Percentiles rank a stretch among this genome's conserved stretches.
Conservation (phyloP, 345 rosid genomes). For the Eucalyptus curtisii region DNA sequence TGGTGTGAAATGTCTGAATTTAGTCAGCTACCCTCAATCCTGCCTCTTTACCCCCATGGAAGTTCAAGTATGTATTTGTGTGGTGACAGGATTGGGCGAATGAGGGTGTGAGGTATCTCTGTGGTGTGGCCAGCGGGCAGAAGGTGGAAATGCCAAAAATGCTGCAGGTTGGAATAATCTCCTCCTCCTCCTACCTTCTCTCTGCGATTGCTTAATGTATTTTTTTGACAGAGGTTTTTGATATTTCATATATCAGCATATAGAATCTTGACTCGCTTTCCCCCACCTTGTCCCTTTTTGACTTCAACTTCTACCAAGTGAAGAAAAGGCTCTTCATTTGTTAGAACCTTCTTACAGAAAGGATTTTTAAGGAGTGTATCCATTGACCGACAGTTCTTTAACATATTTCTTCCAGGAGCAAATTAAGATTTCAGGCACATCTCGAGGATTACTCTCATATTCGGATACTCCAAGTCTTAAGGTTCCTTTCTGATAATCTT, state of each 20-base stretch:
- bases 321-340: not conserved
- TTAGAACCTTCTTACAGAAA: not conserved
- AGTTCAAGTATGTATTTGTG: not conserved
- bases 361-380: not conserved
- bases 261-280: not conserved
- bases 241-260: not conserved
- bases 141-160: constrained; percentile 4
- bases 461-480: constrained; percentile 21
- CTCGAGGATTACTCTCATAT: constrained; percentile 30
- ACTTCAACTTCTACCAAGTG: not conserved
- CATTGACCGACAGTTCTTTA: not conserved
- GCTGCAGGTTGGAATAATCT: not conserved
- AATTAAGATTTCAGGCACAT: constrained; percentile 40
- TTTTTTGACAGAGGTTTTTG: not conserved
- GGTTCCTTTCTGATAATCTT: constrained; percentile 16
- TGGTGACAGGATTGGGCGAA: constrained; percentile 1
- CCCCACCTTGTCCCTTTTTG: not conserved
- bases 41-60: not conserved
- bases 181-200: not conserved
- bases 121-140: not conserved
- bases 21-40: not conserved
- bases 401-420: constrained; percentile 42
- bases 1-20: not conserved
- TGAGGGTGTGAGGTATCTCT: constrained; percentile 5
- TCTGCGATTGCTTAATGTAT: not conserved